Base-by-base conservation (phyloP, 2,329 filamentous ascomycete genomes). In the Pseudogymnoascus sp. region DNA sequence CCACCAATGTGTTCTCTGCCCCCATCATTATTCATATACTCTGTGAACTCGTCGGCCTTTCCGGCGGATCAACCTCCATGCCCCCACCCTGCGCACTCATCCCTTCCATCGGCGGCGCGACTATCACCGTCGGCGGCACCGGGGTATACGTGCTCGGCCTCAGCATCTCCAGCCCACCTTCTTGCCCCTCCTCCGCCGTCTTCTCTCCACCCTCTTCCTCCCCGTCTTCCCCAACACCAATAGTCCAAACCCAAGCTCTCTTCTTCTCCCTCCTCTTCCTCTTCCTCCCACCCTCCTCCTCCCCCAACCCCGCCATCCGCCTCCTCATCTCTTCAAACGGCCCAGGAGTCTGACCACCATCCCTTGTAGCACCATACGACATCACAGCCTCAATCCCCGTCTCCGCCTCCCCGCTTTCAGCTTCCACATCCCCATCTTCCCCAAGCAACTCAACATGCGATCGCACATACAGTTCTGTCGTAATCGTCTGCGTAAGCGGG, bases 161-260 rank as follows among this genome's bases (percentile, higher is more conserved):
- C 40, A 45, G 4, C 10, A 45, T 10, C 21, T 45, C 40, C 40
- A 45, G 31, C 10, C 52, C 33, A 21, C 27, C 52, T 25, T 58
- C 36, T n/a, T n/a, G n/a, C 36, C 36, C 9, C 31, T 35, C 48
- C 31, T 33, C 33, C 76, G 73, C 61, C 76, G 74, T 58, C 9
- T 40, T 21, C 13, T 37, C 13, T 1, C 35, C 35, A 3, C 35
- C 35, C 5, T 78, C 74, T 12, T 77, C 74, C 6, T 77, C 78
- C 9, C 42, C 74, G 4, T 73, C 74, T 1, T 72, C 74, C 1
- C 82, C 81, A 63, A 79, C 78, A 2, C 80, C 82, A 48, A 87
- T 86, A 1, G 85, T 87, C 85, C 85, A 87, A 36, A 85, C 81
- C 85, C 84, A 87, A 45, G 80, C 80, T 10, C 84, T 76, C 72